Evolutionary conservation across 495 filamentous ascomycete genomes (phyloP), one percentile per base, ranked within the genome.

Genomic region (Achaetomiella virescens): DNA sequence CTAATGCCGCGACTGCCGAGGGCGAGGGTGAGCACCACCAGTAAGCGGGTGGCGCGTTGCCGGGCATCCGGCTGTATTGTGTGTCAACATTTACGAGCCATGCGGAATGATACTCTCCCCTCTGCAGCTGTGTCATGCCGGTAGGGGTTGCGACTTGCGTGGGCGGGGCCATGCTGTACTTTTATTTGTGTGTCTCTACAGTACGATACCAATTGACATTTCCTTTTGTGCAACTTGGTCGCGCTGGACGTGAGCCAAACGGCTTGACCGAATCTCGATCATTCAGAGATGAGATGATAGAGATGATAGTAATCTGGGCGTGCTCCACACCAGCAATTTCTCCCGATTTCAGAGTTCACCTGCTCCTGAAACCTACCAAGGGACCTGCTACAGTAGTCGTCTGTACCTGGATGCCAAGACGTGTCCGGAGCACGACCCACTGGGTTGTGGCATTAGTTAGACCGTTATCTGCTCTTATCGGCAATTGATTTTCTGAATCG

Each of bases 191-290:
- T 31, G 37, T 11, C 15, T 35, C n/a, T 33, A 12, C 22, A 35
- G 44, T 56, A 49, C 27, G 2, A 56, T 56, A 56, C 53, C 53
- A 55, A 47, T 55, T 43, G 17, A 33, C 15, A 7, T 49, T 22
- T 42, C 21, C 35, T 56, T 10, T 56, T 24, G 31, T 25, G 18
- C 6, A 11, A 24, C 15, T 25, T 7, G 11, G 3, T 20, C 37
- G 9, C 38, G 6, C 15, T 38, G 36, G 36, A 12, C 12, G 6
- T 35, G 12, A 12, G 31, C 31, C 31, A 31, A 31, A 9, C 4
- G 27, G 9, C 27, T 31, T 31, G 27, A 31, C 9, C 27, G 27
- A 31, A 31, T 4, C 27, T 9, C 27, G 9, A 31, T n/a, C 27
- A 31, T 31, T 31, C 5, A 31, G n/a, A n/a, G n/a, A n/a, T n/a